Evolutionary conservation across 805 yeast genomes (phyloP).

Genomic region (Teunomyces stri): DNA sequence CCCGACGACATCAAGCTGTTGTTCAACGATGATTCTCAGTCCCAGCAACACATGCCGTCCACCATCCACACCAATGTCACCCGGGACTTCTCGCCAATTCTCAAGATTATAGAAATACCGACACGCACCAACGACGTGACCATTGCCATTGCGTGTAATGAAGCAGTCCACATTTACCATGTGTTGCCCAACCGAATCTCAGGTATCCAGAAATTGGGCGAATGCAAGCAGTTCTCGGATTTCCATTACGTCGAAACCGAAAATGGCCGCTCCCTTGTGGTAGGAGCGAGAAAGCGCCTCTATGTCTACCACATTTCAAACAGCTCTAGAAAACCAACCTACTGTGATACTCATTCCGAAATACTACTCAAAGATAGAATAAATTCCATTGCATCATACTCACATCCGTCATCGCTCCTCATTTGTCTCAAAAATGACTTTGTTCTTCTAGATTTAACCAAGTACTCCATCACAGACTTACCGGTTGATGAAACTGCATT

Average conservation of each 20-base stretch:
- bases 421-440: constrained; percentile 27
- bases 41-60: constrained; percentile 14
- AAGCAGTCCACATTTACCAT: neutral
- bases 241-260: constrained; percentile 16
- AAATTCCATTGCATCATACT: constrained; percentile 15
- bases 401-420: constrained; percentile 14
- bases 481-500: constrained; percentile 18
- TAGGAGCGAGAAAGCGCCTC: constrained; percentile 31
- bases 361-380: constrained; percentile 30
- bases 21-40: constrained; percentile 15
- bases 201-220: constrained; percentile 26
- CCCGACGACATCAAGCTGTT: constrained; percentile 22
- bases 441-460: constrained; percentile 21
- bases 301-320: constrained; percentile 24
- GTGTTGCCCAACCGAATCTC: neutral
- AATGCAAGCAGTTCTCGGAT: constrained; percentile 17
- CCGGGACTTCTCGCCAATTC: constrained; percentile 16
- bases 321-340: constrained; percentile 30
- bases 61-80: constrained; percentile 20
- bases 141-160: constrained; percentile 1
- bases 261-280: constrained; percentile 21
- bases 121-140: neutral
- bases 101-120: constrained; percentile 9
- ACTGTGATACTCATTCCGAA: constrained; percentile 24
- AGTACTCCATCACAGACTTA: constrained; percentile 14